Base-by-base conservation (phyloP, 1,139 yeast species). In the Protomyces gravidus region DNA sequence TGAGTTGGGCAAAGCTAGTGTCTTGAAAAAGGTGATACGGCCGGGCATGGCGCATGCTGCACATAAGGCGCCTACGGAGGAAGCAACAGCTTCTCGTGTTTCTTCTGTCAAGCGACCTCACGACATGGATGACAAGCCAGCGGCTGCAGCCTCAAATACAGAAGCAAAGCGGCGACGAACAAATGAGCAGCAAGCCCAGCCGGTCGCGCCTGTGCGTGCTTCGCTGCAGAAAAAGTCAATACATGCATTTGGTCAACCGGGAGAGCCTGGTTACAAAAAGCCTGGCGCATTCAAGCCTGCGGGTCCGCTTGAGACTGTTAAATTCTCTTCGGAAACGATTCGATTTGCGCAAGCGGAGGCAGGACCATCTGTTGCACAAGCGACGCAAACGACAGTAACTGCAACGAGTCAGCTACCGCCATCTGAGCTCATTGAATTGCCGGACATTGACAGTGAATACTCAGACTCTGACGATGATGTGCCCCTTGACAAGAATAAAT, bases 401-500 rank as follows among this genome's bases (percentile, higher is more conserved):
- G 19, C 21, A 13, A 19, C 32, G 48, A 63, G 25, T 27, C 59
- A 40, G 50, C 25, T 45, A 6, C 58, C 58, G 17, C 58, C 58
- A 1, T 53, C 58, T 7, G 58, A 53, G 28, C 36, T 53, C 45
- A 64, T 55, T 28, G 70, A 69, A 2, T 68, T 78, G 40, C 81
- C 81, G 0, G 81, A 78, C 26, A 78, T 78, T 39, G 72, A 72
- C 63, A 75, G 79, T 2, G 80, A 65, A 57, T 65, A 65, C 45
- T 57, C 59, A 6, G 62, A 59, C 36, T 45, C 50, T 13, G 63
- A 48, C 27, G 60, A 23, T 15, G 55, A 47, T 5, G 53, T 82
- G 60, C 84, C 83, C 40, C 89, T 84, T 52, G 84, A 80, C 59
- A 81, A 79, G 61, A 77, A 76, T 9, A 77, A 78, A 11, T 75